Conservation (phyloP, 2,329 filamentous ascomycete species). For the Arthrobotrys pseudoclavata region DNA sequence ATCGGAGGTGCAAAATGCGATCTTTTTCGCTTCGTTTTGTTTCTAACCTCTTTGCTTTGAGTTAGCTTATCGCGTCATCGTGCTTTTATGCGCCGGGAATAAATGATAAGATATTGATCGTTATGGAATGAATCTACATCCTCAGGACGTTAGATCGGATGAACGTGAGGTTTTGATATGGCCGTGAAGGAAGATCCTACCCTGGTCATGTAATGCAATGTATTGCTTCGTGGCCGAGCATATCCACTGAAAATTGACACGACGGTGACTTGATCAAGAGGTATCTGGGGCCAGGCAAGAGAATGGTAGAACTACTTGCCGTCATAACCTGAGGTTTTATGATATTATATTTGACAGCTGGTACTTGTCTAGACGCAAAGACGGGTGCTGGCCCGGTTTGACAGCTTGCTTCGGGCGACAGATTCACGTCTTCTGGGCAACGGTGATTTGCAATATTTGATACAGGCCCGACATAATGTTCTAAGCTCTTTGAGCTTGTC, state of each 20-base stretch:
- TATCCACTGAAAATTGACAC: conserved; percentile 5
- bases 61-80: neutral
- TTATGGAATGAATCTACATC: neutral
- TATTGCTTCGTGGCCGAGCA: conserved; percentile 25
- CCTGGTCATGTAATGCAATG: conserved; percentile 17
- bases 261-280: neutral
- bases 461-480: too few relatives aligned
- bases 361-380: too few relatives aligned
- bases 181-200: neutral
- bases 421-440: too few relatives aligned
- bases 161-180: neutral
- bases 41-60: neutral
- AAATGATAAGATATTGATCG: neutral
- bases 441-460: too few relatives aligned
- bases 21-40: neutral
- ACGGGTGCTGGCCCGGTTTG: too few relatives aligned
- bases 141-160: neutral
- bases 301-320: neutral
- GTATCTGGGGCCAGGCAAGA: neutral
- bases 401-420: too few relatives aligned
- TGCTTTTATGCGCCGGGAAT: neutral
- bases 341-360: too few relatives aligned
- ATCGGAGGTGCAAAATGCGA: neutral
- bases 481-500: too few relatives aligned
- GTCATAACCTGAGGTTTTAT: neutral